Conservation (phyloP, 148 eudicot genomes). For the Arbutus unedo region DNA sequence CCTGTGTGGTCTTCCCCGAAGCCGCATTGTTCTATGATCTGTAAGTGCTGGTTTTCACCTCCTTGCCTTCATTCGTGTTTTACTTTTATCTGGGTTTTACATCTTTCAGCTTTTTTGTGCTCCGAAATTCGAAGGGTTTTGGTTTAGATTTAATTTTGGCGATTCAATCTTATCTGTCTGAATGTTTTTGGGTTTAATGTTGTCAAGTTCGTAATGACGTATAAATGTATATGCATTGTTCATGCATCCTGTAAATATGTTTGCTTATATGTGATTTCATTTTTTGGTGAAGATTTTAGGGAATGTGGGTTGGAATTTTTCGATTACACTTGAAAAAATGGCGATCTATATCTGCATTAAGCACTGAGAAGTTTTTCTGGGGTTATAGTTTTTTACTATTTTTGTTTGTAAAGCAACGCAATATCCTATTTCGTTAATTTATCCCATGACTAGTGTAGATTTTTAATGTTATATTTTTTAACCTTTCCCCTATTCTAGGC, state of each 20-base stretch:
- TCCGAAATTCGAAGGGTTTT: not conserved
- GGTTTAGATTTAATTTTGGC: not conserved
- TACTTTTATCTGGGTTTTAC: not conserved
- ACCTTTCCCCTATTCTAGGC: not conserved
- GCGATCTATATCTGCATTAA: not conserved
- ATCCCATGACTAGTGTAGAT: not conserved
- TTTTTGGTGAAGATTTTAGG: not conserved
- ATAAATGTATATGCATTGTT: not conserved
- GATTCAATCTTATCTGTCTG: slow-evolving; percentile 5
- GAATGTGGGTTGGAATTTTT: slow-evolving; percentile 9
- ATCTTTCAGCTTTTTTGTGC: not conserved
- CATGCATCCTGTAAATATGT: not conserved
- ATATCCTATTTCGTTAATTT: not conserved
- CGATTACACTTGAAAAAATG: not conserved
- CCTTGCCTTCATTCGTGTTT: not conserved
- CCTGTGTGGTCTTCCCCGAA: not conserved
- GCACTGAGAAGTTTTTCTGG: not conserved
- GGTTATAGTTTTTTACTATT: not conserved
- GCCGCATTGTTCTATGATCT: slow-evolving; percentile 15
- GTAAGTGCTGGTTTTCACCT: slow-evolving; percentile 20
- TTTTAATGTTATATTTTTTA: not conserved
- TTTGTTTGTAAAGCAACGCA: not conserved
- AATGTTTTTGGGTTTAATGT: not conserved
- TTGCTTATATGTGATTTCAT: not conserved
- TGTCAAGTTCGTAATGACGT: not conserved